A percentile compares a stretch with the other conserved stretches of the same genome.
These are phyloP conservation scores for Polytrichum commune DNA, from an alignment of 225 moss, liverwort and hornwort genomes.

Conservation along the genomic window DNA sequence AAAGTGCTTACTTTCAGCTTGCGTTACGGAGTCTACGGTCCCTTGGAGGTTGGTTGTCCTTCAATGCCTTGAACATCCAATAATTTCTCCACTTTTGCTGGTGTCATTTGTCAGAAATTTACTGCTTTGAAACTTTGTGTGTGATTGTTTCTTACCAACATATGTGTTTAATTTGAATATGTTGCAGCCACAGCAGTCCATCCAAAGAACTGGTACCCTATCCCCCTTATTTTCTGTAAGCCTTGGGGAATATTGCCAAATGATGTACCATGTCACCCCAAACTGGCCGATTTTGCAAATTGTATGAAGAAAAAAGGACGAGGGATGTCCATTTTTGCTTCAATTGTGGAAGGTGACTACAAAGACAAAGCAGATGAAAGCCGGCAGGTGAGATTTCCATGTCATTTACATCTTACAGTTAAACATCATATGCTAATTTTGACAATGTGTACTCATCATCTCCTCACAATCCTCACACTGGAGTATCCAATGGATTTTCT, in stretches of 20 bases:
- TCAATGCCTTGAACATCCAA: not conserved
- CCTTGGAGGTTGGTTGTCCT: constrained; percentile 64
- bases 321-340: constrained; percentile 99
- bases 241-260: constrained; percentile 97
- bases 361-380: constrained; percentile 90
- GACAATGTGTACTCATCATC: too few species aligned
- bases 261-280: constrained; percentile 97
- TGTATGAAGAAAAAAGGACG: constrained; percentile 99
- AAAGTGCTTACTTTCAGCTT: constrained; percentile 99
- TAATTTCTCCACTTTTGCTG: too few species aligned
- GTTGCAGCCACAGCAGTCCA: constrained; percentile 93
- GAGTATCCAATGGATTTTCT: too few species aligned
- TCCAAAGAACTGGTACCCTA: constrained; percentile 99
- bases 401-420: not conserved
- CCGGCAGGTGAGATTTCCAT: constrained; percentile 39
- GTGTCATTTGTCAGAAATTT: not conserved
- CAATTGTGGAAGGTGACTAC: constrained; percentile 94
- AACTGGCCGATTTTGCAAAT: constrained; percentile 96
- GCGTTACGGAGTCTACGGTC: constrained; percentile 98
- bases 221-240: constrained; percentile 95
- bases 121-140: not conserved
- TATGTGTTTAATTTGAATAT: not conserved
- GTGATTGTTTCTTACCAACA: not conserved
- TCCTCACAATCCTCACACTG: too few species aligned
- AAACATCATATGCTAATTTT: too few species aligned